Conservation (phyloP, 306 rosid genomes). For the Cucumis melo region DNA sequence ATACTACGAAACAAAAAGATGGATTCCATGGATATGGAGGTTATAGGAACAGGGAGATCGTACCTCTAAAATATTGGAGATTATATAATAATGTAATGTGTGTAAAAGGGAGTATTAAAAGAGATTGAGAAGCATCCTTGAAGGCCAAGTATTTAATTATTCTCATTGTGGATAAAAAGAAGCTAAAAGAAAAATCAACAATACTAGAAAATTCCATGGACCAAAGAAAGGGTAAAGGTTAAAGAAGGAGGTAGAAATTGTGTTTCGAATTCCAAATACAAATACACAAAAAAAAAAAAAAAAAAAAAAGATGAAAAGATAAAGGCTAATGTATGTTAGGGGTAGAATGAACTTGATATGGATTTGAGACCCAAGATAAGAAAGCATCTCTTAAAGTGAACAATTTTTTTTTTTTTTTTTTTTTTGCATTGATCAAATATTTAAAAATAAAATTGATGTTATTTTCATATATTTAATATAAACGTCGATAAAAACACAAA, state of each 20-base stretch:
- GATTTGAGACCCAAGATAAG: not conserved
- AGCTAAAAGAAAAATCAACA: too few species aligned
- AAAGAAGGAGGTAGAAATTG: not conserved
- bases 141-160: not conserved
- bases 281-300: too few species aligned
- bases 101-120: not conserved
- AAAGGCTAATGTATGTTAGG: not conserved
- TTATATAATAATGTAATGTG: not conserved
- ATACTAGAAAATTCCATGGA: too few species aligned
- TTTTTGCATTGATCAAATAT: too few species aligned
- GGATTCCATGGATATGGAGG: not conserved
- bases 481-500: too few species aligned
- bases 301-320: not conserved
- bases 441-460: too few species aligned
- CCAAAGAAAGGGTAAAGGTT: not conserved
- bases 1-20: not conserved
- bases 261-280: not conserved
- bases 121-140: not conserved
- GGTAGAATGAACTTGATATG: not conserved
- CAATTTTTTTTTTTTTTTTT: too few species aligned
- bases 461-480: too few species aligned
- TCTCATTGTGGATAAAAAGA: not conserved
- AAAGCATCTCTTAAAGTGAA: not conserved
- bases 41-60: not conserved
- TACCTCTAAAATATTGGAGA: not conserved